Percentiles rank a stretch among this genome's conserved stretches.
These are phyloP conservation scores for Bondarzewia mesenterica DNA, from an alignment of 1,284 basidiomycete genomes.

Conservation along the genomic window DNA sequence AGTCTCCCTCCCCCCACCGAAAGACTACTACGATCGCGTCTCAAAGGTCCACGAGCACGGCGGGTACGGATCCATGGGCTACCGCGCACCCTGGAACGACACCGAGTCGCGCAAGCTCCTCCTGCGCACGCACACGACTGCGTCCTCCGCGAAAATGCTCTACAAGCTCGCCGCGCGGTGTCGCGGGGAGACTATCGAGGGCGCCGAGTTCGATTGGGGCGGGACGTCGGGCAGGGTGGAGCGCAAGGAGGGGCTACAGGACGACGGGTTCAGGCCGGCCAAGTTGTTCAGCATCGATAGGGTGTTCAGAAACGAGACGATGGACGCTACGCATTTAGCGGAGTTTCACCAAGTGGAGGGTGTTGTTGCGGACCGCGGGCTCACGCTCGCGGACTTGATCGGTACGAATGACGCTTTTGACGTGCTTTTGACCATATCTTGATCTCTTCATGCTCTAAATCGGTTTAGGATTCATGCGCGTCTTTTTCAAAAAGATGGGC, in stretches of 20 bases:
- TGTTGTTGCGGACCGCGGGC: slow-evolving; percentile 90
- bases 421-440: not conserved
- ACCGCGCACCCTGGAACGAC: slow-evolving; percentile 93
- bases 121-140: slow-evolving; percentile 95
- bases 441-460: not conserved
- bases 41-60: slow-evolving; percentile 85
- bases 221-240: slow-evolving; percentile 8
- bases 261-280: slow-evolving; percentile 86
- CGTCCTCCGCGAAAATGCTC: slow-evolving; percentile 91
- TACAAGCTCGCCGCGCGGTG: slow-evolving; percentile 82
- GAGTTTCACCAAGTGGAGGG: slow-evolving; percentile 99
- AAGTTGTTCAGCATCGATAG: slow-evolving; percentile 98
- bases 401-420: slow-evolving; percentile 38
- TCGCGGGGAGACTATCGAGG: slow-evolving; percentile 39
- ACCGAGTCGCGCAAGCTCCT: slow-evolving; percentile 90
- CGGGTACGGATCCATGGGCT: slow-evolving; percentile 93
- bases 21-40: slow-evolving; percentile 88
- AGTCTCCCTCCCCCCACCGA: slow-evolving; percentile 68
- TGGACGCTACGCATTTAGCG: slow-evolving; percentile 98
- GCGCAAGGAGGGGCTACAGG: slow-evolving; percentile 2
- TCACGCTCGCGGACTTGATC: slow-evolving; percentile 96
- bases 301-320: slow-evolving; percentile 98
- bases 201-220: slow-evolving; percentile 8
- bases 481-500: slow-evolving; percentile 99
- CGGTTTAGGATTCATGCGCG: slow-evolving; percentile 84